Percentiles rank a stretch among this genome's conserved stretches.
Conservation (phyloP, 495 filamentous ascomycete species). For the Hyaloscypha bicolor region DNA sequence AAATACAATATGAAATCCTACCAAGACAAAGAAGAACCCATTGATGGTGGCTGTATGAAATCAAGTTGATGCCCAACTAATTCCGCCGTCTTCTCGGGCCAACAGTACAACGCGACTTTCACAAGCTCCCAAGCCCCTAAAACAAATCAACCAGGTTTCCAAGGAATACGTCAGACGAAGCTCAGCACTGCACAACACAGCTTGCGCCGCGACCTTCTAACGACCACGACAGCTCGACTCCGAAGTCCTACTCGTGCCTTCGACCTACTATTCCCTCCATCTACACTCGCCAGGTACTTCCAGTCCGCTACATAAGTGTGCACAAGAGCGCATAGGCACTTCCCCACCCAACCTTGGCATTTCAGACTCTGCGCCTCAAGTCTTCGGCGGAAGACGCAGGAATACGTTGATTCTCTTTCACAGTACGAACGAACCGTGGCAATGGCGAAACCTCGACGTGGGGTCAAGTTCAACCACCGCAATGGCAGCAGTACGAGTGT, state of each 20-base stretch:
- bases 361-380: neutral
- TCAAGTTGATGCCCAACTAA: neutral
- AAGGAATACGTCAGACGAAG: constrained; percentile 22
- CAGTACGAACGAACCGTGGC: neutral
- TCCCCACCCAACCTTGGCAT: constrained; percentile 9
- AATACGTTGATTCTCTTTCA: neutral
- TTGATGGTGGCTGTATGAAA: neutral
- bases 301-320: constrained; percentile 6
- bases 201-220: neutral
- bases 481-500: constrained; percentile 45
- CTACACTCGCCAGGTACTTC: neutral
- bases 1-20: no score
- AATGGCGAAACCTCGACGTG: constrained; percentile 78
- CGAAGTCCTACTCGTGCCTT: neutral
- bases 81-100: neutral
- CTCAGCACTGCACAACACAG: constrained; percentile 2
- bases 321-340: constrained; percentile 5
- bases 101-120: constrained; percentile 20
- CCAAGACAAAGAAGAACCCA: neutral
- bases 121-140: constrained; percentile 17
- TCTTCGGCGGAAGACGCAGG: neutral
- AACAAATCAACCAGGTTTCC: constrained; percentile 18
- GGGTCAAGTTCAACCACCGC: constrained; percentile 80
- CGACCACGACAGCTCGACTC: neutral
- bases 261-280: neutral